A percentile compares a stretch with the other conserved stretches of the same genome.
These are phyloP conservation scores for Deuterostichococcus epilithicus DNA, from an alignment of 139 green algal genomes.

Conservation along the genomic window DNA sequence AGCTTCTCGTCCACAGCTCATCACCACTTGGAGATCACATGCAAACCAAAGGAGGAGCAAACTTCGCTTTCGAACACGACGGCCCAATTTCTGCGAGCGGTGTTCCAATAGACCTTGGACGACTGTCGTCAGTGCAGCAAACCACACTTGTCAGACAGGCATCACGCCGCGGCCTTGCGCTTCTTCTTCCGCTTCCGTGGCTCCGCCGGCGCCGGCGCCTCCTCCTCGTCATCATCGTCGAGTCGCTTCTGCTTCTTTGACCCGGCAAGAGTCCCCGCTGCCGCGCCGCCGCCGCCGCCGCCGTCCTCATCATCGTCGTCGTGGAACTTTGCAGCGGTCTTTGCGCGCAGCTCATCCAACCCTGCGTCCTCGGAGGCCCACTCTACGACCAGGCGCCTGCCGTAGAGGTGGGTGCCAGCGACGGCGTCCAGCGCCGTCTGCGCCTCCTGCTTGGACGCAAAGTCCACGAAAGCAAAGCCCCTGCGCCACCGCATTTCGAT, in stretches of 20 bases:
- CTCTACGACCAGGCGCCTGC: conserved; percentile 69
- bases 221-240: background rate
- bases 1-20: too few relatives aligned
- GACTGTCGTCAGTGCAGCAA: too few relatives aligned
- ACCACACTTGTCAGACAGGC: too few relatives aligned
- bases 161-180: background rate
- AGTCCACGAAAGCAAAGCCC: conserved; percentile 92
- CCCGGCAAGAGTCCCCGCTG: background rate
- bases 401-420: conserved; percentile 88
- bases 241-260: background rate
- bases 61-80: too few relatives aligned
- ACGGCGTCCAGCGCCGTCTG: conserved; percentile 55
- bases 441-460: conserved; percentile 74
- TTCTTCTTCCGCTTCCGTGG: background rate
- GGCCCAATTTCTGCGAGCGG: too few relatives aligned
- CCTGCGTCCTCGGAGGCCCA: conserved; percentile 39
- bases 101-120: too few relatives aligned
- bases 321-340: conserved; percentile 61
- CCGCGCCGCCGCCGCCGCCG: background rate
- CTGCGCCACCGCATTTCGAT: conserved; percentile 11
- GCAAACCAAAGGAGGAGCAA: too few relatives aligned
- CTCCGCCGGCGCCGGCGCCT: background rate
- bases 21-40: too few relatives aligned
- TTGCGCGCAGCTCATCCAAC: conserved; percentile 70
- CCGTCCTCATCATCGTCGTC: conserved; percentile 5